Evolutionary conservation across 176 grass and related monocot genomes (phyloP), one percentile per base, ranked within the genome.

Genomic region (Aegilops bicornis): DNA sequence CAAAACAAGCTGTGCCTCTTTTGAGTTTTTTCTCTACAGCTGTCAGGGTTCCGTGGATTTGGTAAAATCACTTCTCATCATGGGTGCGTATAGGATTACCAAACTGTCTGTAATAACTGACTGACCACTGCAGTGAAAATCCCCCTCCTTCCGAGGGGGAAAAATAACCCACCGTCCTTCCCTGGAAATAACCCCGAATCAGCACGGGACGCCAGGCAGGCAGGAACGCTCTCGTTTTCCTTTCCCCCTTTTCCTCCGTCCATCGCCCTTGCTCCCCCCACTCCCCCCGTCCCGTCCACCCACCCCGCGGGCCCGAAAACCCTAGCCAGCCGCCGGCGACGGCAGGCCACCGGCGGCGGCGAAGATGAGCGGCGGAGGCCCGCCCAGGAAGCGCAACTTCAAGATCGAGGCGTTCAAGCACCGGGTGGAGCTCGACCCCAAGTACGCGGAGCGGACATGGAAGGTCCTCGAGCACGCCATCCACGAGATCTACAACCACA

Each of bases 401-500:
- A 95, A 94, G 91, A 98, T 95, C 83, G 96, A 98, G 91, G 84
- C 84, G 77, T 98, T 98, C 91, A 95, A 95, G 91, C 79, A 92
- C 63, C 93, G 92, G 43, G 93, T 98, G 31, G 96, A 98, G 86
- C 87, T 95, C 69, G 96, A 98, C 86, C 96, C 96, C 78, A 98
- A 95, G 91, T 98, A 95, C 89, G 89, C 93, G 77, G 96, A 98
- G 89, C 89, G 87, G 79, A 98, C 96, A 70, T 98, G 93, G 95
- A 98, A 95, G 79, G 78, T 98, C 54, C 80, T 92, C 33, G 93
- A 95, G 80, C 89, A 98, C 73, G 96, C 96, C 67, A 98, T 95
- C 87, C 89, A 94, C 78, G 96, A 95, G 93, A 98, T 98, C 83
- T 98, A 98, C 85, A 98, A 98, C 85, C 93, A 93, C 85, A 98